phyloP scores from a whole-genome alignment of 148 eudicot species.

The Spergularia bocconei region DNA sequence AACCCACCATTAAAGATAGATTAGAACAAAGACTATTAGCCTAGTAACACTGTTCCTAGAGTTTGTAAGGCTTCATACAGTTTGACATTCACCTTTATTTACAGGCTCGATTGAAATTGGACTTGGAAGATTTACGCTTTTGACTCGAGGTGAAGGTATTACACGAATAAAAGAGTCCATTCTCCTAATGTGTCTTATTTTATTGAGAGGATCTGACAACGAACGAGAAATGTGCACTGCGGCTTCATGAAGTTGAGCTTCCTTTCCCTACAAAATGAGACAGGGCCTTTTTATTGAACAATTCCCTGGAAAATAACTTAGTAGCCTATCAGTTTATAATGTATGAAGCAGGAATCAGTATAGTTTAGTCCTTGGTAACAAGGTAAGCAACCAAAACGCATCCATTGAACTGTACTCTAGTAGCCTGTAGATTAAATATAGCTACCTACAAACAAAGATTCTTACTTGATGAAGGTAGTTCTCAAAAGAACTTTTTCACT shows the following conservation, averaged over 20 bases:
- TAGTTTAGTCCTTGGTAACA: too few relatives aligned
- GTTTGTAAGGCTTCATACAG: neutral
- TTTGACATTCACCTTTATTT: constrained; percentile 31
- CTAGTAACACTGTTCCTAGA: neutral
- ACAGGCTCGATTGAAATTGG: constrained; percentile 27
- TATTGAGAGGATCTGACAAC: constrained; percentile 66
- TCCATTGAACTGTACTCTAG: neutral
- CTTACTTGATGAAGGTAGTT: neutral
- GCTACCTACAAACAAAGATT: neutral
- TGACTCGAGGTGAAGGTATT: constrained; percentile 67
- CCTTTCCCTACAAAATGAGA: constrained; percentile 50
- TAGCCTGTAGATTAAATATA: neutral
- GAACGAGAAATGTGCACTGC: constrained; percentile 52
- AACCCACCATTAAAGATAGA: neutral
- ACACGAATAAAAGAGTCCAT: constrained; percentile 71
- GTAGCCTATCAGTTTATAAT: neutral
- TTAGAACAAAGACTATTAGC: neutral
- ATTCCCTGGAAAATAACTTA: neutral
- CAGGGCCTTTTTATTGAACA: neutral
- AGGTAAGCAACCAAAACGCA: neutral
- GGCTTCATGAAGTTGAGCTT: constrained; percentile 22
- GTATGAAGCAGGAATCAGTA: neutral
- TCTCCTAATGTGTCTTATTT: constrained; percentile 41
- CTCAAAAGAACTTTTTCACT: neutral
- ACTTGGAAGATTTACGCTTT: constrained; percentile 33